These are phyloP conservation scores for Chlorella sp. DNA, from an alignment of 139 green algal species.

Conservation along the genomic window DNA sequence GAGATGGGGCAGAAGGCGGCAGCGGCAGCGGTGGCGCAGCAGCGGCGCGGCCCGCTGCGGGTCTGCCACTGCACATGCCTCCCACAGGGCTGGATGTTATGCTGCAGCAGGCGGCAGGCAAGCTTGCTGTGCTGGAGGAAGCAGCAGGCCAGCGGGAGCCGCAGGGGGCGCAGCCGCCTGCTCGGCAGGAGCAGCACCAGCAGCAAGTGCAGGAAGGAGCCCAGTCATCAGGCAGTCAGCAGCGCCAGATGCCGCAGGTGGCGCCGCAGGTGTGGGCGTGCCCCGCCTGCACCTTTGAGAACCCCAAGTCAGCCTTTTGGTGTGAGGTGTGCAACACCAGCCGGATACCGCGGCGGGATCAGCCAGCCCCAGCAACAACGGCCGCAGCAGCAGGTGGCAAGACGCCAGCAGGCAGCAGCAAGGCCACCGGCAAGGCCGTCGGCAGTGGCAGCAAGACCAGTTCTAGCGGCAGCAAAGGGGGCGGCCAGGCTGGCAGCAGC, in stretches of 20 bases:
- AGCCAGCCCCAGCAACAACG: not conserved
- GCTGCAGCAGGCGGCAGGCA: not conserved
- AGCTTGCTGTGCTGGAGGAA: not conserved
- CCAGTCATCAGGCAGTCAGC: not conserved
- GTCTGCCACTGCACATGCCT: not conserved
- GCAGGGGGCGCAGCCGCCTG: not conserved
- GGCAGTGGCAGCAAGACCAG: not conserved
- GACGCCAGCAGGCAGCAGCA: not conserved
- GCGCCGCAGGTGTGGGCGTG: conserved; percentile 14
- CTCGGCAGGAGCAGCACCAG: not conserved
- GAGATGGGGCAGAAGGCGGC: not conserved
- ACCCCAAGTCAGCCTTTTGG: not conserved
- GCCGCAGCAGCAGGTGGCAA: not conserved
- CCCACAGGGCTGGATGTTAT: conserved; percentile 1
- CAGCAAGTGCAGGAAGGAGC: not conserved
- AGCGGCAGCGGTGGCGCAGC: not conserved
- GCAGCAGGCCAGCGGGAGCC: not conserved
- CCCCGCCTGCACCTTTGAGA: conserved; percentile 31
- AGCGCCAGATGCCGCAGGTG: not conserved
- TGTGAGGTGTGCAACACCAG: conserved; percentile 36
- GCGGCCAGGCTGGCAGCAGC: not conserved
- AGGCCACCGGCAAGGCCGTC: not conserved
- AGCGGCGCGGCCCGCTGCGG: not conserved
- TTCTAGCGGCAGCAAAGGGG: not conserved
- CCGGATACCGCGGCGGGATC: not conserved